Conservation (phyloP, 164 flowering plant genomes). For the Stephania yunnanensis region DNA sequence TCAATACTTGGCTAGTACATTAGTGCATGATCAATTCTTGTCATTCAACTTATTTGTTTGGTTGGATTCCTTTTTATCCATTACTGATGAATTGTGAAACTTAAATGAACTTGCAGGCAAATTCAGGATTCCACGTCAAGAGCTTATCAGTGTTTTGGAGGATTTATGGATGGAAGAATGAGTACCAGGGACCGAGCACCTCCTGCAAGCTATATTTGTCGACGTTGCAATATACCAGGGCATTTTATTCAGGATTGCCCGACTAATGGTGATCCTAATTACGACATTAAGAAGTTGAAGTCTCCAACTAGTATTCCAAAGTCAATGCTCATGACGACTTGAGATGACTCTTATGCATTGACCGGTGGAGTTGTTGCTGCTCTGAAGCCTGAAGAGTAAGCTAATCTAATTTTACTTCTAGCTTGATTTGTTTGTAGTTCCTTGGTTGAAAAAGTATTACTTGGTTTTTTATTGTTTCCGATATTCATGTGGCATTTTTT, state of each 20-base stretch:
- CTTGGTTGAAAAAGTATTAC: not conserved
- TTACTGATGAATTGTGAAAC: not conserved
- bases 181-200: constrained; percentile 71
- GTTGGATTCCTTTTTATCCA: not conserved
- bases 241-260: constrained; percentile 98
- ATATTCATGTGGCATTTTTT: not conserved
- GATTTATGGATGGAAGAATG: constrained; percentile 71
- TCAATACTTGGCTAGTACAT: constrained; percentile 33
- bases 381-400: too few species aligned
- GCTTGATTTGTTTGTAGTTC: not conserved
- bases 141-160: constrained; percentile 78
- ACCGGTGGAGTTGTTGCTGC: too few species aligned
- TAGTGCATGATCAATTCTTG: not conserved
- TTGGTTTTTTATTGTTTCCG: not conserved
- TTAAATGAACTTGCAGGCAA: constrained; percentile 43
- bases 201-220: constrained; percentile 87
- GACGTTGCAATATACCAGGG: constrained; percentile 90
- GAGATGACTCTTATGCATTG: too few species aligned
- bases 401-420: too few species aligned
- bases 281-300: constrained; percentile 72
- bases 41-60: not conserved
- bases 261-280: constrained; percentile 94
- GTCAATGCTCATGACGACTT: constrained; percentile 95
- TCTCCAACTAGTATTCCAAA: constrained; percentile 97
- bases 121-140: constrained; percentile 50